phyloP scores from a whole-genome alignment of 2,329 filamentous ascomycete species.

The Penicillium occitanis region DNA sequence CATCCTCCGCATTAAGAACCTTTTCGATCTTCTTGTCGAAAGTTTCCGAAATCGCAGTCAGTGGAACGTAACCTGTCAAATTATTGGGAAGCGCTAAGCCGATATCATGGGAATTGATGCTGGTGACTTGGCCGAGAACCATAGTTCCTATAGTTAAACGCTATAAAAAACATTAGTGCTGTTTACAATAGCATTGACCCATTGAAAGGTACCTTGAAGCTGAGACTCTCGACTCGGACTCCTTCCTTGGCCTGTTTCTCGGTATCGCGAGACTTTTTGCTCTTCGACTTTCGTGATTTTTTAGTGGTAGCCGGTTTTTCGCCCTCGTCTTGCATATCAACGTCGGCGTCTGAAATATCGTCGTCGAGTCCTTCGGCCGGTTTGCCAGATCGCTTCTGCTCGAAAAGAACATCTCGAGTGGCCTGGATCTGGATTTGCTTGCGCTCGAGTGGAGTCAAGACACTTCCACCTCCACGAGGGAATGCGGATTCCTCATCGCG shows the following conservation, averaged over 20 bases:
- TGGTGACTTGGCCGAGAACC: slow-evolving; percentile 80
- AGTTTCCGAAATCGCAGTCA: slow-evolving; percentile 84
- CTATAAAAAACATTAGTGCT: slow-evolving; percentile 50
- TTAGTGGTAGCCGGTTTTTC: slow-evolving; percentile 38
- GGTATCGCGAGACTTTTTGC: slow-evolving; percentile 55
- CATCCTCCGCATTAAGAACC: slow-evolving; percentile 59
- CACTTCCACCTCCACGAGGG: slow-evolving; percentile 84
- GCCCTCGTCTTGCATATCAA: slow-evolving; percentile 51
- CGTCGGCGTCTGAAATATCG: slow-evolving; percentile 57
- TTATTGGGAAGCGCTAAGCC: slow-evolving; percentile 88
- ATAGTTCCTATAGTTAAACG: slow-evolving; percentile 81
- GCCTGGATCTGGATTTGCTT: slow-evolving; percentile 96
- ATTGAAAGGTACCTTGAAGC: slow-evolving; percentile 69
- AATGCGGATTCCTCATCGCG: slow-evolving; percentile 85
- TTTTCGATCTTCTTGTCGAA: slow-evolving; percentile 74
- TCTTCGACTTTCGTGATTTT: slow-evolving; percentile 42
- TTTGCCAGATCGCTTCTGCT: slow-evolving; percentile 65
- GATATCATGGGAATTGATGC: slow-evolving; percentile 77
- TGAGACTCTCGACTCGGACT: slow-evolving; percentile 80
- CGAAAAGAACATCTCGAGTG: slow-evolving; percentile 85
- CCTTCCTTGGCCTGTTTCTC: slow-evolving; percentile 50
- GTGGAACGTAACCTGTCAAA: slow-evolving; percentile 80
- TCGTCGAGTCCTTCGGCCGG: slow-evolving; percentile 52
- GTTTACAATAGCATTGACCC: background rate
- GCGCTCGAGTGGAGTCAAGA: slow-evolving; percentile 89